Percentiles rank a stretch among this genome's conserved stretches.
These are phyloP conservation scores for Fragilaria radians DNA, from an alignment of 108 stramenopile species.

Conservation along the genomic window DNA sequence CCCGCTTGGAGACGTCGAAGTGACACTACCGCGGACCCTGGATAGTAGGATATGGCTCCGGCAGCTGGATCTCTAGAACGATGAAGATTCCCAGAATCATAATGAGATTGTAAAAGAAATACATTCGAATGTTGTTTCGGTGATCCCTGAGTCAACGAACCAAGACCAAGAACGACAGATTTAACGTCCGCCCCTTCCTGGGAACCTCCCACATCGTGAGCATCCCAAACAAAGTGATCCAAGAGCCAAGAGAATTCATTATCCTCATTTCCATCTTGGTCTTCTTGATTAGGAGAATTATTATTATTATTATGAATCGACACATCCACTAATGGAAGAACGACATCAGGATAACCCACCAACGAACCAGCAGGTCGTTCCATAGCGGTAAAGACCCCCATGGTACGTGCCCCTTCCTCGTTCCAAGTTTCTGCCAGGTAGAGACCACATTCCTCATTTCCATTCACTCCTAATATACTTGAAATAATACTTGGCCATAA, in stretches of 20 bases:
- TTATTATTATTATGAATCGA: constrained; percentile 2
- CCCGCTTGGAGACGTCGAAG: constrained; percentile 28
- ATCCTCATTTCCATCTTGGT: not conserved
- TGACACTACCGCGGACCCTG: constrained; percentile 20
- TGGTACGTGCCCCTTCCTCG: not conserved
- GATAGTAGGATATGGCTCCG: constrained; percentile 51
- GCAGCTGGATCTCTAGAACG: constrained; percentile 32
- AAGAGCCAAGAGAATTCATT: not conserved
- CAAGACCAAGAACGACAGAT: constrained; percentile 5
- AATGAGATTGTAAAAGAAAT: constrained; percentile 18
- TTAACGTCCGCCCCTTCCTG: constrained; percentile 23
- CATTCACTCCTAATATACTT: not conserved
- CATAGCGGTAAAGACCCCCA: constrained; percentile 1
- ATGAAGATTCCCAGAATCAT: constrained; percentile 16
- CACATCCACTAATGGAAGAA: not conserved
- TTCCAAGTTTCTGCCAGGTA: constrained; percentile 2
- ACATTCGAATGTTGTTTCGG: constrained; percentile 49
- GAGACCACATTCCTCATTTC: not conserved
- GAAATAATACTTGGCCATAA: too few relatives aligned
- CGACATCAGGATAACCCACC: not conserved
- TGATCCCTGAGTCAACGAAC: constrained; percentile 41
- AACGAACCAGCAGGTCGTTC: not conserved
- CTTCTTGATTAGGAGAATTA: constrained; percentile 3
- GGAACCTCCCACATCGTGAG: constrained; percentile 14
- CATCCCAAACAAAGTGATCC: constrained; percentile 9